These are phyloP conservation scores for Artemisia annua DNA, from an alignment of 129 eudicot species.

Conservation along the genomic window DNA sequence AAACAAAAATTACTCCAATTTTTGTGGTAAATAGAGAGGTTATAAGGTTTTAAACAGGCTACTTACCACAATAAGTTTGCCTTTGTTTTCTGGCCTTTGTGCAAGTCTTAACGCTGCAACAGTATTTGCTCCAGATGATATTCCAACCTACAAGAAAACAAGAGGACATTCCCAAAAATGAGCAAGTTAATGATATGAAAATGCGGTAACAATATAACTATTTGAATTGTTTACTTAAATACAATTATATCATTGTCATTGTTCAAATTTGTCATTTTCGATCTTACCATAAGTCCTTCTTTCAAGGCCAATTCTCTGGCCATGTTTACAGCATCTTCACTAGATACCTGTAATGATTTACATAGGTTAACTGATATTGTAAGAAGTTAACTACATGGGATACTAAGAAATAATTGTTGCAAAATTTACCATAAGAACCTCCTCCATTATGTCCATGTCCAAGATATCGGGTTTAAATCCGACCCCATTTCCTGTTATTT, in stretches of 20 bases:
- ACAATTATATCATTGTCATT: not conserved
- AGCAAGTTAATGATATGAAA: not conserved
- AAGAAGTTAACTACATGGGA: not conserved
- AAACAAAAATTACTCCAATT: no score
- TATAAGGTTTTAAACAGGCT: not conserved
- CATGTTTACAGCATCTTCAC: slow-evolving; percentile 94
- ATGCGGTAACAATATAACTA: not conserved
- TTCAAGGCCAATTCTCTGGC: slow-evolving; percentile 90
- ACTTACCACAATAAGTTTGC: slow-evolving; percentile 96
- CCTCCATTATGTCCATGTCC: no score
- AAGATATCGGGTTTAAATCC: no score
- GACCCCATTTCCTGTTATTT: no score
- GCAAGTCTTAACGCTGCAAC: slow-evolving; percentile 93
- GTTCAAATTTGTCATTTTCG: no score
- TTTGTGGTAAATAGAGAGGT: not conserved
- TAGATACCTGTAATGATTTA: slow-evolving; percentile 60
- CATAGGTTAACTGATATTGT: not conserved
- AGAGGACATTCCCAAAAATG: not conserved
- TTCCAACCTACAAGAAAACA: slow-evolving; percentile 65
- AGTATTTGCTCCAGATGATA: slow-evolving; percentile 97
- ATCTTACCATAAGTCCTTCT: slow-evolving; percentile 91
- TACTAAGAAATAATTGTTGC: not conserved
- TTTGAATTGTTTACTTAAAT: not conserved
- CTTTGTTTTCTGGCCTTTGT: slow-evolving; percentile 90
- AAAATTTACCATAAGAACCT: slow-evolving; percentile 56